A percentile compares a stretch with the other conserved stretches of the same genome.
Conservation (phyloP, 345 rosid genomes). For the Citrus cavaleriei region DNA sequence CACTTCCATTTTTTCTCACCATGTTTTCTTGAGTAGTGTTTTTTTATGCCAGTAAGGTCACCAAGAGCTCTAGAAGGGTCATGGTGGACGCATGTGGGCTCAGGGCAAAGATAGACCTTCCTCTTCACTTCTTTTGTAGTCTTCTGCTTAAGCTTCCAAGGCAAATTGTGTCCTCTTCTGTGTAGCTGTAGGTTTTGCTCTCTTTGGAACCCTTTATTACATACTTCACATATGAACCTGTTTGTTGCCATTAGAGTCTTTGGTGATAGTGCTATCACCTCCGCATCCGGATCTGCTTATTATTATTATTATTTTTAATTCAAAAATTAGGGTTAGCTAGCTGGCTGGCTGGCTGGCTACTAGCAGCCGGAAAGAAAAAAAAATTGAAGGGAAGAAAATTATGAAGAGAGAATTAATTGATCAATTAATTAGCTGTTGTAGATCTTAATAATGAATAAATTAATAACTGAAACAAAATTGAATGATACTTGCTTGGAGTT, state of each 20-base stretch:
- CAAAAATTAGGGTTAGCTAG: too few species aligned
- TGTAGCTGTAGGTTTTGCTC: constrained; percentile 84
- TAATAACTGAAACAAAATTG: constrained; percentile 11
- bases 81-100: constrained; percentile 84
- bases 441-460: constrained; percentile 1
- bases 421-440: not conserved
- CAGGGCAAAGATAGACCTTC: constrained; percentile 84
- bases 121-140: constrained; percentile 70
- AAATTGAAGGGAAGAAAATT: not conserved
- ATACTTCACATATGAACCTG: constrained; percentile 82
- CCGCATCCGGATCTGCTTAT: constrained; percentile 63
- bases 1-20: constrained; percentile 92
- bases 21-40: constrained; percentile 72
- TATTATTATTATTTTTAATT: too few species aligned
- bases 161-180: constrained; percentile 86
- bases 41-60: constrained; percentile 82
- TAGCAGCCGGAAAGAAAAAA: too few species aligned
- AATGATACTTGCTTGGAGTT: constrained; percentile 63
- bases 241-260: constrained; percentile 85
- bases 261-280: constrained; percentile 83
- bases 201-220: constrained; percentile 85
- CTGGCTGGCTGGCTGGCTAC: too few species aligned
- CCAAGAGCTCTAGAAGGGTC: constrained; percentile 83
- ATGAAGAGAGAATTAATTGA: not conserved
- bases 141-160: constrained; percentile 81